Conservation (phyloP, 345 rosid genomes). For the Mangifera indica region DNA sequence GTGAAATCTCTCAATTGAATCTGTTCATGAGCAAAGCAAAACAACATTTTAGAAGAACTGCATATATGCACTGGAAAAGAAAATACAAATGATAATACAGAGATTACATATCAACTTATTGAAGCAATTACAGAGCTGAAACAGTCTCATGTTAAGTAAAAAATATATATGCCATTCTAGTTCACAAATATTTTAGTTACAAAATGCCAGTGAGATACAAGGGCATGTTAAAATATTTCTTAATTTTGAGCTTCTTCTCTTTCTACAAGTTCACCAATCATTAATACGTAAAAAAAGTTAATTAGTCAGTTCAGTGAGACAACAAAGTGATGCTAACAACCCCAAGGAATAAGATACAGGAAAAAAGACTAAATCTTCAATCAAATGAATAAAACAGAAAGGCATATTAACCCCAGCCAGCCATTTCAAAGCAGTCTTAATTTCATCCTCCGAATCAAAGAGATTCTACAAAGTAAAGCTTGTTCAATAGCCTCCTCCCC, state of each 20-base stretch:
- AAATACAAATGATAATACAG: not conserved
- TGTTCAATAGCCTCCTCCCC: too few species aligned
- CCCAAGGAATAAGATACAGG: not conserved
- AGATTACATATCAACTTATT: not conserved
- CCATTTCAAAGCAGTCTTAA: too few species aligned
- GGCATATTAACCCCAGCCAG: too few species aligned
- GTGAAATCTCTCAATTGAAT: slow-evolving; percentile 95
- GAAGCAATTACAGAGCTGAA: not conserved
- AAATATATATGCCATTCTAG: not conserved
- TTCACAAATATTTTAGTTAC: not conserved
- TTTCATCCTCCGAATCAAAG: too few species aligned
- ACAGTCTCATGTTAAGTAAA: not conserved
- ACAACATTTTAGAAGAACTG: slow-evolving; percentile 14
- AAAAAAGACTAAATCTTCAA: not conserved
- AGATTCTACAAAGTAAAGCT: too few species aligned
- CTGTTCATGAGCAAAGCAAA: slow-evolving; percentile 42
- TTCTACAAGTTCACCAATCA: not conserved
- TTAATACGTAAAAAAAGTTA: not conserved
- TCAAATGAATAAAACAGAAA: not conserved
- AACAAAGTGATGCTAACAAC: not conserved
- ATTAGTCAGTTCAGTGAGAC: not conserved
- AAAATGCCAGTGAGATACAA: not conserved
- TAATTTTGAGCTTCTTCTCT: too few species aligned
- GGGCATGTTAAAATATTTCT: not conserved
- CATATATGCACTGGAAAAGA: not conserved